Evolutionary conservation across 2,329 filamentous ascomycete species (phyloP), one percentile per base, ranked within the genome.

Genomic region (Tolypocladium sp.): DNA sequence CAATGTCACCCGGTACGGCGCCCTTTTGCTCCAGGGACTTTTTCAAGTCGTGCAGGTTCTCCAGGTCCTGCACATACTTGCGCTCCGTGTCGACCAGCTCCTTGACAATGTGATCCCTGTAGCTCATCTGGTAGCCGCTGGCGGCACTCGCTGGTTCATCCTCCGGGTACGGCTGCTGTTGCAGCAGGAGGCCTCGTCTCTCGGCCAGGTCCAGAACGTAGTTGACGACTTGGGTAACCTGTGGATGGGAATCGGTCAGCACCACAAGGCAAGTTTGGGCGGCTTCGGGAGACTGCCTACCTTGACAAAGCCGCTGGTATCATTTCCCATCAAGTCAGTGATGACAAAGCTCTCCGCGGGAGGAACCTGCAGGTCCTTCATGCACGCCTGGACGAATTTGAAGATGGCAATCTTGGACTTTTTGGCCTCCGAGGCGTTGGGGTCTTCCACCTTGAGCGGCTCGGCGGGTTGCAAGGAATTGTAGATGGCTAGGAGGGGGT

Each of bases 221-320:
- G 71, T 96, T 97, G 64, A 99, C 90, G 59, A 96, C 91, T 76
- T 91, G 90, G 30, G 90, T 92, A 59, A 96, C 92, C 75, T 77
- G 57, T 57, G 44, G 22, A 27, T 8, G 6, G 2, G 30, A 30
- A 37, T 38, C 27, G 9, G 27, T 20, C 17, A 27, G 58, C 22
- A 35, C 7, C 10, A 35, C 20, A 7, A 30, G 20, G 15, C 30
- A 2, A 8, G 3, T 37, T 37, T 22, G 9, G 30, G 49, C 49
- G 49, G 51, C 17, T 9, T 51, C 33, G 6, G 56, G 42, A 37
- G 42, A 58, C 6, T 51, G 70, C 76, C 62, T 71, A 91, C 90
- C 83, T 97, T 97, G 65, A 97, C 92, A 71, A 99, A 97, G 3
- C 94, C 94, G 52, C 91, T 97, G 1, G 94, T 99, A 73, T 97